Percentiles rank a stretch among this genome's conserved stretches.
Conservation (phyloP, 140 eudicot species). For the Eryngium alpinum region DNA sequence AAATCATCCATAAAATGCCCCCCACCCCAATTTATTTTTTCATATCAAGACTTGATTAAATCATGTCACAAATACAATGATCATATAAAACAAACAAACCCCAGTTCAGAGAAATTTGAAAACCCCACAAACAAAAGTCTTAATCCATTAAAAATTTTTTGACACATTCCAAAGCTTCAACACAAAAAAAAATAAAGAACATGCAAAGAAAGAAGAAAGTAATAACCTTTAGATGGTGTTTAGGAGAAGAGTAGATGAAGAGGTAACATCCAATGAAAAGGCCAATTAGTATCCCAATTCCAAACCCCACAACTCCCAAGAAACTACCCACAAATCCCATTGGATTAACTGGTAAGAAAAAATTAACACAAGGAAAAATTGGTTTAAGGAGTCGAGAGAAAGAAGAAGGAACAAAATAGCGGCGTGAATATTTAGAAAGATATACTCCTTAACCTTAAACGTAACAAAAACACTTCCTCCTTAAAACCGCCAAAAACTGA, state of each 20-base stretch:
- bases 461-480: too few species aligned
- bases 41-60: not conserved
- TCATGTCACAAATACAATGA: not conserved
- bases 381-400: too few species aligned
- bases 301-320: constrained; percentile 61
- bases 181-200: not conserved
- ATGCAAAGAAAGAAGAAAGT: not conserved
- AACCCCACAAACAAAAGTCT: not conserved
- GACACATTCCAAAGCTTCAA: not conserved
- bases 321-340: constrained; percentile 68
- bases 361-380: too few species aligned
- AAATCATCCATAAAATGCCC: too few species aligned
- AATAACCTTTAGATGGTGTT: constrained; percentile 41
- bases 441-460: too few species aligned
- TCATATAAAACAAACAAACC: not conserved
- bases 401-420: too few species aligned
- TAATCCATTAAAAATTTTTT: not conserved
- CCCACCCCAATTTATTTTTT: too few species aligned
- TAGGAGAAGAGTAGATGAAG: constrained; percentile 59
- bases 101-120: not conserved
- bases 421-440: too few species aligned
- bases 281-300: constrained; percentile 58
- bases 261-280: constrained; percentile 61
- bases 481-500: too few species aligned
- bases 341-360: not conserved